These are phyloP conservation scores for Phytophthora meadii DNA, from an alignment of 352 stramenopile species.

Conservation along the genomic window DNA sequence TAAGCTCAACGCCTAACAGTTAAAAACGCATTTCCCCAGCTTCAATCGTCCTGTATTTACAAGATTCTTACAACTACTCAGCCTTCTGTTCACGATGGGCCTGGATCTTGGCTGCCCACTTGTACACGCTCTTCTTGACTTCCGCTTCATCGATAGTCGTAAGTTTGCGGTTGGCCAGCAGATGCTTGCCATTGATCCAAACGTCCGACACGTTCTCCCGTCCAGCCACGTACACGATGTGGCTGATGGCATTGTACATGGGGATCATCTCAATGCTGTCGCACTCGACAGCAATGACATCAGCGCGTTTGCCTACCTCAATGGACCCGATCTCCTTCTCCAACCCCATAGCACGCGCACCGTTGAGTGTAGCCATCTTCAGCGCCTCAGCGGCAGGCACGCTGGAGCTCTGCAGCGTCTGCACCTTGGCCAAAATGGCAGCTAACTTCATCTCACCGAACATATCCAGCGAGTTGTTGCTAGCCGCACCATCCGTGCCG, in stretches of 20 bases:
- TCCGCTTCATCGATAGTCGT: constrained; percentile 73
- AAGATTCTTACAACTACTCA: constrained; percentile 8
- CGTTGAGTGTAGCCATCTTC: constrained; percentile 91
- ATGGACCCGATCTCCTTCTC: constrained; percentile 86
- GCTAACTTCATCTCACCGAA: constrained; percentile 91
- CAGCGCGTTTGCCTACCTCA: constrained; percentile 85
- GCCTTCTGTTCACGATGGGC: constrained; percentile 65
- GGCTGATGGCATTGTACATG: constrained; percentile 89
- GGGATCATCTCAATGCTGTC: constrained; percentile 88
- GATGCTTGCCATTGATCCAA: constrained; percentile 88
- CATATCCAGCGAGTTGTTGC: constrained; percentile 93
- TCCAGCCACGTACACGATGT: constrained; percentile 87
- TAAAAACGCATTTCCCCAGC: neutral
- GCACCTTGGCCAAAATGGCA: constrained; percentile 84
- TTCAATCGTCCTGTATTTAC: constrained; percentile 7
- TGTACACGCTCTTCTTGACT: constrained; percentile 65
- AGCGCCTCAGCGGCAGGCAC: constrained; percentile 68
- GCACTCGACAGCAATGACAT: constrained; percentile 83
- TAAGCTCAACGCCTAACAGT: too few species aligned
- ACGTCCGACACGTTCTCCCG: constrained; percentile 91
- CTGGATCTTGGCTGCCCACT: constrained; percentile 67
- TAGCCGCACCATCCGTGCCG: constrained; percentile 86
- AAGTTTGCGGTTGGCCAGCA: constrained; percentile 75
- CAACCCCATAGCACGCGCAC: constrained; percentile 84
- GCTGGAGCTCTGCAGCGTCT: constrained; percentile 68